Base-by-base conservation (phyloP, 148 eudicot genomes). In the Nyssa sinensis region DNA sequence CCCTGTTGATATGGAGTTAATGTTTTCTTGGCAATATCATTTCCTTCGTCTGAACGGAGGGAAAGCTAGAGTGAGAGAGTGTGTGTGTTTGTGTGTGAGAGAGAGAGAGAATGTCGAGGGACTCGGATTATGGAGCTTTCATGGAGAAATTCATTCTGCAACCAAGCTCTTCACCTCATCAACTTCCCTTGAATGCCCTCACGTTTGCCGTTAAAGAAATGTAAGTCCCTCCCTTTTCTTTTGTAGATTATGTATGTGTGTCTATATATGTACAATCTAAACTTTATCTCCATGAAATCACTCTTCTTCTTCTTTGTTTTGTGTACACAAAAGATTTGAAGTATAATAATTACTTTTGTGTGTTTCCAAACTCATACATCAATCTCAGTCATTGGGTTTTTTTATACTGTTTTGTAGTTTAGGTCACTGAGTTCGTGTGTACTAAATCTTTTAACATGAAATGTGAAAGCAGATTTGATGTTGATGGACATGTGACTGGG, bases 181-280 rank as follows among this genome's bases (percentile, higher is more conserved):
- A 84, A n/a, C 92, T 90, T 74, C 89, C 97, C 29, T 79, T 94
- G 64, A 66, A 73, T 62, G 91, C 88, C 72, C 96, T 92, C 80
- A 84, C 89, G 59, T 94, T 94, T 79, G 92, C 98, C 19, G 88
- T 92, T 33, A 94, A 94, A 87, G 97, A 92, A 64, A 88, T 94
- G 97, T 90, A 14, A 84, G 93, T 81, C 44, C 58, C 64, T 37
- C 51, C 19, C 13, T 58, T 57, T 7, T 21, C 25, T 17, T 30
- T 19, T 62, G 24, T 34, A 21, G 1, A 25, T 37, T 12, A 11
- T 27, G 55, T 55, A 30, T 12, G 17, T 14, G 51, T 11, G n/a
- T 11, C 17, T 70, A n/a, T 64, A 24, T 0, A 64, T 64, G 23
- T 44, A 44, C 6, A 44, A 44, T 44, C 16, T 44, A 4, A 44